These are phyloP conservation scores for Pseudozyma tsukubaensis DNA, from an alignment of 1,284 basidiomycete genomes.

Conservation along the genomic window DNA sequence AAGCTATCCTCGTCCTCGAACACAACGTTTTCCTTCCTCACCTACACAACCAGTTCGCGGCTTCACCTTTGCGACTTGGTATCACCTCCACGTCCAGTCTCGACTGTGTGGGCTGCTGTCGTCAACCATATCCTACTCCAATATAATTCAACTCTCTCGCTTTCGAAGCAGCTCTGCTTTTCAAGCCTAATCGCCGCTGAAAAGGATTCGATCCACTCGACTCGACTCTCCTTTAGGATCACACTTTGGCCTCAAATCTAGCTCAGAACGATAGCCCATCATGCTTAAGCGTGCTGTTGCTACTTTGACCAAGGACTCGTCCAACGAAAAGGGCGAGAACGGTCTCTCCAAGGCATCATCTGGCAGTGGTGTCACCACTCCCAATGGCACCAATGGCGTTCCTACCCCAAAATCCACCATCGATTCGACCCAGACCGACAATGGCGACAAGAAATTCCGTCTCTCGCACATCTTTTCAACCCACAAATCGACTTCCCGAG, in stretches of 20 bases:
- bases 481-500: conserved; percentile 29
- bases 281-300: conserved; percentile 49
- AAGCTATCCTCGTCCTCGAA: not conserved
- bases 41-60: not conserved
- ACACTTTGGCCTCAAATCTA: too few relatives aligned
- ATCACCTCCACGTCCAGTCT: conserved; percentile 51
- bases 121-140: conserved; percentile 3
- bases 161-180: not conserved
- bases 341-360: not conserved
- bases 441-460: conserved; percentile 42
- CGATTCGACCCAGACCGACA: conserved; percentile 22
- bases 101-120: conserved; percentile 49
- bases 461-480: conserved; percentile 52
- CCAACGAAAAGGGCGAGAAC: conserved; percentile 31
- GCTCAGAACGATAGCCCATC: not conserved
- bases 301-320: conserved; percentile 35
- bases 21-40: not conserved
- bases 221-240: too few relatives aligned
- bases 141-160: not conserved
- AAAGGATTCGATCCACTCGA: not conserved
- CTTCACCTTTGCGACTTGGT: conserved; percentile 3
- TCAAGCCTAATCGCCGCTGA: not conserved
- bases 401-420: conserved; percentile 34
- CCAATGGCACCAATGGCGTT: conserved; percentile 9
- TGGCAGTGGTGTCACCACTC: not conserved